Evolutionary conservation across 106 monocot species (phyloP), one percentile per base, ranked within the genome.

Genomic region (Cymbidium sinense): DNA sequence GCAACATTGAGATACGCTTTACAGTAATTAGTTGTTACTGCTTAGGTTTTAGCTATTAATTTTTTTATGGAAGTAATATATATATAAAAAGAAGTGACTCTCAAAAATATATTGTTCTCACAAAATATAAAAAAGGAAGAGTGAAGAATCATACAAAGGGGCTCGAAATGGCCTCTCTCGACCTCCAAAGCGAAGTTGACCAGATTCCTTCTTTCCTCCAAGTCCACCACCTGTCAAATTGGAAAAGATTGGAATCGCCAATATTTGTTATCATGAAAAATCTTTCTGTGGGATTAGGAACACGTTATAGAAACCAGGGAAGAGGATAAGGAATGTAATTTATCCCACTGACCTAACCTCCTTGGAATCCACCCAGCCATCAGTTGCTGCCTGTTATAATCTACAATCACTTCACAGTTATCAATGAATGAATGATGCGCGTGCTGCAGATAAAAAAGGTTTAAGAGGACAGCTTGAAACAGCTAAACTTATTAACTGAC

Each of bases 361-460:
- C 94, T 55, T 36, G 94, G 98, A 70, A 98, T 98, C 98, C 98
- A 98, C 76, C 98, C 98, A 76, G 91, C 86, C 98, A 98, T 94
- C 55, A 98, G 76, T 70, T 87, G 91, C 64, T 98, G 98, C 61
- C 94, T 87, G 71, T 92, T 90, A 73, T 92, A 95, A 82, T 99
- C 99, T 65, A 99, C 88, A 78, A 99, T 92, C 50, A 99, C 89
- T 82, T 99, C 90, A 73, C 77, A 86, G 55, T 87, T 89, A 89
- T 99, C 92, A 79, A 99, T 89, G 43, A 89, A 51, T 21, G 86
- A 84, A 85, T 95, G 94, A 52, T 99, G 95, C 20, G 92, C 99
- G 84, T 89, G 88, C 99, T 99, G 78, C 36, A 83, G 10, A 47
- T 12, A 83, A 71, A 70, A 28, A 28, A 11, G 0, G 15, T 17